Base-by-base conservation (phyloP, 495 filamentous ascomycete genomes). In the Tuber calosporum region DNA sequence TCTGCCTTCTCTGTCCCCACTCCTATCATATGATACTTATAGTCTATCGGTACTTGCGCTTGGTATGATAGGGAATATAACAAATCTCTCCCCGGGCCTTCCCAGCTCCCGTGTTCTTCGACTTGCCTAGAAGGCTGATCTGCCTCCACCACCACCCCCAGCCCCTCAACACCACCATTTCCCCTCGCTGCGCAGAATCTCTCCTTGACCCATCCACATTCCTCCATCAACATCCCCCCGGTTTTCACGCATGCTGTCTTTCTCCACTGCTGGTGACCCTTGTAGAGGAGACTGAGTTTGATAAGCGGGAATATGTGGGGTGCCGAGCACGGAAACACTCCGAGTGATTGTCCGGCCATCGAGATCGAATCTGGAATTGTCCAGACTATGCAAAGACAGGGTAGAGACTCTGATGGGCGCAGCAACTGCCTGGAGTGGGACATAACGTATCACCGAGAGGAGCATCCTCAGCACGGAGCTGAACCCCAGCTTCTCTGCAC, bases 331-430 rank as follows among this genome's bases (percentile, higher is more conserved):
- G 48, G 48, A n/a, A 58, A 30, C 71, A n/a, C n/a, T n/a, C n/a
- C n/a, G n/a, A n/a, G n/a, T n/a, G n/a, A n/a, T n/a, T n/a, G n/a
- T n/a, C n/a, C 37, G 37, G 34, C 39, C 9, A 30, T 42, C 40
- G 72, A 75, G 22, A 39, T 77, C n/a, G 73, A 70, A n/a, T n/a
- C 39, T 0, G 66, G 58, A 20, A 72, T 77, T 9, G 67, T 66
- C 15, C 40, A n/a, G 26, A 48, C 30, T 17, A 19, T 69, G 0
- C 73, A 73, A 13, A 77, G 71, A 7, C 69, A 71, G 13, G 37
- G 45, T 36, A 58, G 26, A 37, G 69, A 71, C 3, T 22, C 41
- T 6, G 62, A 48, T 17, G 69, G 62, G 19, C 62, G 69, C 58
- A 38, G 40, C 34, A 9, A 37, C 17, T 71, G 69, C 1, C 30